These are phyloP conservation scores for Blumeriella jaapii DNA, from an alignment of 2,329 filamentous ascomycete genomes.

Conservation along the genomic window DNA sequence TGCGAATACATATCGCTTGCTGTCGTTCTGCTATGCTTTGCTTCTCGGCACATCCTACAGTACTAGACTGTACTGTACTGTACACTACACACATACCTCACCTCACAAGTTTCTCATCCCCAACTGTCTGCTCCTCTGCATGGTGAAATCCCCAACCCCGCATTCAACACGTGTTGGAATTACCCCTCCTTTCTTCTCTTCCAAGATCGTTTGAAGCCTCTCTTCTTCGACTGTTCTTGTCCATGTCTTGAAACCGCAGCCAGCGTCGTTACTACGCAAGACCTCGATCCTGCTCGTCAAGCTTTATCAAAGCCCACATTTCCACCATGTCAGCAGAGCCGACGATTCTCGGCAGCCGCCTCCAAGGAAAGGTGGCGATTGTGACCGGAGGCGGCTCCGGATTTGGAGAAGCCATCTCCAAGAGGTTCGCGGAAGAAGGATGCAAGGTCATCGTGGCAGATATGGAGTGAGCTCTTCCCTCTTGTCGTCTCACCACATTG, in stretches of 20 bases:
- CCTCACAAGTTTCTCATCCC: too few species aligned
- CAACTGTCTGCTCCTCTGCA: too few species aligned
- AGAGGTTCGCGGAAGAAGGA: slow-evolving; percentile 48
- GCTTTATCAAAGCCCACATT: slow-evolving; percentile 17
- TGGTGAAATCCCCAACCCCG: too few species aligned
- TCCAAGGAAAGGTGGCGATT: slow-evolving; percentile 43
- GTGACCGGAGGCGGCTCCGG: slow-evolving; percentile 50
- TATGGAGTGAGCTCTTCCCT: slow-evolving; percentile 37
- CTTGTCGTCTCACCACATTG: too few species aligned
- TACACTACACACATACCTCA: not conserved
- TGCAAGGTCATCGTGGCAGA: slow-evolving; percentile 51
- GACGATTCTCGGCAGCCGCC: slow-evolving; percentile 25
- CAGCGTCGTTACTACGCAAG: not conserved
- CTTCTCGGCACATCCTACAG: not conserved
- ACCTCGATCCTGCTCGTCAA: not conserved
- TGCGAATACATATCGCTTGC: too few species aligned
- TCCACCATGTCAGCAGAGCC: slow-evolving; percentile 23
- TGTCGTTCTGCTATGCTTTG: not conserved
- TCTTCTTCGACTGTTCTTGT: too few species aligned
- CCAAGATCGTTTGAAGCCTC: too few species aligned
- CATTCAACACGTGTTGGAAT: too few species aligned
- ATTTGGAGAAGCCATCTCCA: slow-evolving; percentile 51
- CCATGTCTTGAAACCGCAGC: too few species aligned
- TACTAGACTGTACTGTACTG: not conserved
- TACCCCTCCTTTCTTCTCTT: too few species aligned